Conservation (phyloP, 1,284 basidiomycete species). For the Wolfiporia cocos region DNA sequence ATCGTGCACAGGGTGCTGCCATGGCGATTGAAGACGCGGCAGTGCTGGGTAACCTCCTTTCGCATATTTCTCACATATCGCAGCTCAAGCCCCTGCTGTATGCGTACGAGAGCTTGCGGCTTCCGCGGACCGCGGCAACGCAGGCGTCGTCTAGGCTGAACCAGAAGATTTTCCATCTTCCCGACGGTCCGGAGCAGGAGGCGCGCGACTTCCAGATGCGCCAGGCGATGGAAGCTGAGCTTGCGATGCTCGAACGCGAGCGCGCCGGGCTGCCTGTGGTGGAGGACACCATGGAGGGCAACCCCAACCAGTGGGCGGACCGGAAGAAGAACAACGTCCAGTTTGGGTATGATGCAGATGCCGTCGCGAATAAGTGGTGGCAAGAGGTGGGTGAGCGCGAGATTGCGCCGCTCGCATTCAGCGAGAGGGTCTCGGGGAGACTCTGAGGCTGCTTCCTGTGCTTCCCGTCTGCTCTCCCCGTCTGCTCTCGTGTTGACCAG, state of each 20-base stretch:
- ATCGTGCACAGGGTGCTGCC: slow-evolving; percentile 62
- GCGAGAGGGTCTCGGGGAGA: neutral
- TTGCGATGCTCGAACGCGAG: slow-evolving; percentile 17
- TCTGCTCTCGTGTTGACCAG: neutral
- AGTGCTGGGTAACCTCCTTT: slow-evolving; percentile 54
- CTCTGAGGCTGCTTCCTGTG: neutral
- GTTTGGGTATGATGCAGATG: slow-evolving; percentile 45
- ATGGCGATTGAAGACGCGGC: slow-evolving; percentile 68
- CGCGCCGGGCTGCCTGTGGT: slow-evolving; percentile 8
- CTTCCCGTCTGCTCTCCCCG: neutral
- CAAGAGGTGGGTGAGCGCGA: slow-evolving; percentile 18
- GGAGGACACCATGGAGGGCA: slow-evolving; percentile 21
- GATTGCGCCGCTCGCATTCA: slow-evolving; percentile 2
- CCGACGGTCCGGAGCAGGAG: slow-evolving; percentile 47
- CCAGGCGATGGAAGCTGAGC: slow-evolving; percentile 36
- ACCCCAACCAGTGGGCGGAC: slow-evolving; percentile 44
- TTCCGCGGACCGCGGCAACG: slow-evolving; percentile 37
- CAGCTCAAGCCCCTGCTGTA: slow-evolving; percentile 42
- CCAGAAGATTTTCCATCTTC: slow-evolving; percentile 47
- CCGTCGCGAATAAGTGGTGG: slow-evolving; percentile 42
- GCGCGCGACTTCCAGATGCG: slow-evolving; percentile 45
- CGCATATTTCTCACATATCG: slow-evolving; percentile 32
- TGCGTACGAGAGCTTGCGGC: slow-evolving; percentile 47
- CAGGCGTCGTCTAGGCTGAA: slow-evolving; percentile 44
- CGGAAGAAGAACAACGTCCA: slow-evolving; percentile 31